A percentile compares a stretch with the other conserved stretches of the same genome.
These are phyloP conservation scores for Solanum habrochaites DNA, from an alignment of 257 asterid genomes.

Conservation along the genomic window DNA sequence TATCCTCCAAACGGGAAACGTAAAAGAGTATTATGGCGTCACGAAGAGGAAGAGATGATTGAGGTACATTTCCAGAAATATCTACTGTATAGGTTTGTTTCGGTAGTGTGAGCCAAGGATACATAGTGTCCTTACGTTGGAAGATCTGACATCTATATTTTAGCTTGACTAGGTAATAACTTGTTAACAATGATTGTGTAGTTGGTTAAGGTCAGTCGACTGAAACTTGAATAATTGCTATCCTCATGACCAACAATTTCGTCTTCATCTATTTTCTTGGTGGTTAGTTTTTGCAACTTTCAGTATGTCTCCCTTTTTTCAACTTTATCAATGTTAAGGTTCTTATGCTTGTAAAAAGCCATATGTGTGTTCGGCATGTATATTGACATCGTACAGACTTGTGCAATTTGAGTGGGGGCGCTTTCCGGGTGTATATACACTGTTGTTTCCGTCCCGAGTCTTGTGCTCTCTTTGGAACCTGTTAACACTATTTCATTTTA, in stretches of 20 bases:
- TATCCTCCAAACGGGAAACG: slow-evolving; percentile 22
- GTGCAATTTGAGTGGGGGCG: too few species aligned
- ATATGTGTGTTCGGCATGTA: not conserved
- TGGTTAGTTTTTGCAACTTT: not conserved
- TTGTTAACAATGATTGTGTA: not conserved
- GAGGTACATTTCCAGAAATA: slow-evolving; percentile 28
- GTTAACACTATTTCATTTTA: too few species aligned
- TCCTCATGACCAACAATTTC: not conserved
- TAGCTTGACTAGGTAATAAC: not conserved
- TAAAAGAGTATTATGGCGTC: slow-evolving; percentile 37
- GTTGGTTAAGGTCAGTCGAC: not conserved
- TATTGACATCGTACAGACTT: not conserved
- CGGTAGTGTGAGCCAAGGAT: not conserved
- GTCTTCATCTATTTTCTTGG: not conserved
- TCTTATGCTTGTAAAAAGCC: not conserved
- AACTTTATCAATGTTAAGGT: not conserved
- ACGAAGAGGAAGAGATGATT: slow-evolving; percentile 54
- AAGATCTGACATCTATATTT: not conserved
- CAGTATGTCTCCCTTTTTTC: not conserved
- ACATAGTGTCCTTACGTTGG: not conserved
- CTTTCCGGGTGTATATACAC: too few species aligned
- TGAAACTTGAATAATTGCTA: not conserved
- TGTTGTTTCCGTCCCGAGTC: too few species aligned
- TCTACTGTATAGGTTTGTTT: not conserved
- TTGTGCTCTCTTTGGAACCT: too few species aligned